Evolutionary conservation across 192 early-diverging fungal species (phyloP), one percentile per base, ranked within the genome.

Genomic region (Coemansia sp.): DNA sequence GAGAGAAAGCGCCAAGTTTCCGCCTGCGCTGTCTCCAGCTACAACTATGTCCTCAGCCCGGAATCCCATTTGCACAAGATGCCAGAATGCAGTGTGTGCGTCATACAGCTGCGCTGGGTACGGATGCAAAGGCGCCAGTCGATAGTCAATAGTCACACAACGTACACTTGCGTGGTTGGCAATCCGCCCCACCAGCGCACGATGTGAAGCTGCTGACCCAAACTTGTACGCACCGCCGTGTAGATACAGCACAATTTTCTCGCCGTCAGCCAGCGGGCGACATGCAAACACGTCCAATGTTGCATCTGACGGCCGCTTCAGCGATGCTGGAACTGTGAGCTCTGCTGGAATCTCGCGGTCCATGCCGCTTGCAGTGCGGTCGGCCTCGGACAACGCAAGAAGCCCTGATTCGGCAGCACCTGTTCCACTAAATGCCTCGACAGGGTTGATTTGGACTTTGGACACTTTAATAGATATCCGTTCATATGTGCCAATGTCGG

Each of bases 181-280:
- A 37, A 92, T 54, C 5, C 76, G 60, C 12, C 77, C 76, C 2
- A 82, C 61, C 25, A 84, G 60, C n/a, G 47, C 71, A 5, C 87
- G 67, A 58, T 86, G 81, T 0, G 82, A 82, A 0, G 62, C 70
- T 21, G 80, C 69, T 6, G 77, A 79, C 5, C 84, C 74, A 3
- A 85, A 42, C 40, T 78, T 71, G 74, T 87, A 91, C 3, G 72
- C 88, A 31, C 91, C 90, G 38, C 93, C 93, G 56, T 93, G 93
- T 25, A 89, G 60, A 61, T 88, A 95, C 24, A 93, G 70, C 5
- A 93, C 63, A 2, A 87, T 82, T n/a, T 74, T 71, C 37, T 85
- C 82, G n/a, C 68, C 50, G 9, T 5, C 38, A 2, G 44, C 18
- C 9, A 73, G 17, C 34, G 76, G 76, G 18, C 34, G 24, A 23